Evolutionary conservation across 768 basidiomycete species (phyloP), one percentile per base, ranked within the genome.

Genomic region (Kwoniella mangroviensis): DNA sequence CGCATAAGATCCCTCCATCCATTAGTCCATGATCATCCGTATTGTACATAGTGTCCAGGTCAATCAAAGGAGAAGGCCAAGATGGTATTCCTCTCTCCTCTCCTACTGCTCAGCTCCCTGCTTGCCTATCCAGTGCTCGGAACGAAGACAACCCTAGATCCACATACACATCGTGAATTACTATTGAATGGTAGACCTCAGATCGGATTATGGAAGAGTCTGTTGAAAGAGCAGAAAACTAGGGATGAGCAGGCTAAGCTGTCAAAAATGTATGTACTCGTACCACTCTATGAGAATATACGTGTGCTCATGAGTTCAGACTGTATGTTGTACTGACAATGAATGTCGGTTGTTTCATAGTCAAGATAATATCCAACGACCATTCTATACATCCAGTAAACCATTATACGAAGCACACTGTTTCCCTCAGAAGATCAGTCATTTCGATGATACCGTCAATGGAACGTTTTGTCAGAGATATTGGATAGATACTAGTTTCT

Each of bases 401-500:
- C 34, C 71, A 1, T 40, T 62, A 21, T 80, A 69, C 66, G 22
- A 74, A 63, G 78, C 82, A 3, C 77, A 82, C 41, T 92, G 88
- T 85, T 95, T 96, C 84, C 83, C 86, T 65, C 94, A 98, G 78
- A 93, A 92, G 2, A 84, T 96, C 70, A 93, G 95, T 79, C 94
- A 98, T 79, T 90, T 91, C 74, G 84, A 86, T 72, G 85, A 85
- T 43, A 80, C 85, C 13, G 52, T 70, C 84, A 84, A 85, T 53
- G 87, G 88, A 53, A 92, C 89, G 0, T 98, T 92, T 84, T 84
- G 86, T 62, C 94, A 98, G 79, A 87, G 96, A 21, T 99, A 93
- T 83, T 99, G 96, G 96, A 86, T 95, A 45, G 94, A 90, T 78
- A 88, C 88, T 21, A 87, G 91, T 42, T 89, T 92, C 81, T 98